Evolutionary conservation across 768 basidiomycete species (phyloP).

Genomic region (Russula sp.): DNA sequence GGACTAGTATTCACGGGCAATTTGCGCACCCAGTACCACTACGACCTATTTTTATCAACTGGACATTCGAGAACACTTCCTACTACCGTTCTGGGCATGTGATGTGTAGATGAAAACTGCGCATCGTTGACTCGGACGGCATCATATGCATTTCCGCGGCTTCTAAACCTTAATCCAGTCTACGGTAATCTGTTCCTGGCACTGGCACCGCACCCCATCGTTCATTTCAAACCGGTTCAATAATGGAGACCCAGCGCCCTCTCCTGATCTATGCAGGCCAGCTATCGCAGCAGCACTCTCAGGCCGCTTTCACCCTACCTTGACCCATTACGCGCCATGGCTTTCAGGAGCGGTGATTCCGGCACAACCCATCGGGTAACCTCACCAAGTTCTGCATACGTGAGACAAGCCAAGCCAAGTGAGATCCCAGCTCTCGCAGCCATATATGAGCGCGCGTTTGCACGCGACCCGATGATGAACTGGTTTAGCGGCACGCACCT

Average conservation of each 20-base stretch:
- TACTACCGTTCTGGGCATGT: no score
- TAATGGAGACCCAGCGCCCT: no score
- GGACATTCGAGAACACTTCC: background rate
- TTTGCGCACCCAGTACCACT: constrained; percentile 7
- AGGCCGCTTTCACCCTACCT: no score
- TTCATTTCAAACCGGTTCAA: no score
- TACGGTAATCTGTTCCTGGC: no score
- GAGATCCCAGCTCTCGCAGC: constrained; percentile 16
- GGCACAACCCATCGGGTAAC: background rate
- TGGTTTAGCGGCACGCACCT: constrained; percentile 22
- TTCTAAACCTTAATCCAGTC: no score
- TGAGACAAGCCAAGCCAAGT: constrained; percentile 2
- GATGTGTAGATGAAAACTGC: no score
- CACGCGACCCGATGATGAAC: constrained; percentile 25
- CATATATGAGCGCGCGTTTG: constrained; percentile 23
- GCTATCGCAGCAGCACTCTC: no score
- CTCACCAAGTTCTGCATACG: background rate
- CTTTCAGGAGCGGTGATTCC: background rate
- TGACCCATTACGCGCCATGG: background rate
- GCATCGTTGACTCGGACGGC: no score
- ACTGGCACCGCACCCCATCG: no score
- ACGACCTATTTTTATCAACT: constrained; percentile 16
- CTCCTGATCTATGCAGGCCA: no score
- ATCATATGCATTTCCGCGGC: no score
- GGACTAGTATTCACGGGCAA: background rate